phyloP scores from a whole-genome alignment of 371 early-diverging fungal species.

The Mortierella polycephala region DNA sequence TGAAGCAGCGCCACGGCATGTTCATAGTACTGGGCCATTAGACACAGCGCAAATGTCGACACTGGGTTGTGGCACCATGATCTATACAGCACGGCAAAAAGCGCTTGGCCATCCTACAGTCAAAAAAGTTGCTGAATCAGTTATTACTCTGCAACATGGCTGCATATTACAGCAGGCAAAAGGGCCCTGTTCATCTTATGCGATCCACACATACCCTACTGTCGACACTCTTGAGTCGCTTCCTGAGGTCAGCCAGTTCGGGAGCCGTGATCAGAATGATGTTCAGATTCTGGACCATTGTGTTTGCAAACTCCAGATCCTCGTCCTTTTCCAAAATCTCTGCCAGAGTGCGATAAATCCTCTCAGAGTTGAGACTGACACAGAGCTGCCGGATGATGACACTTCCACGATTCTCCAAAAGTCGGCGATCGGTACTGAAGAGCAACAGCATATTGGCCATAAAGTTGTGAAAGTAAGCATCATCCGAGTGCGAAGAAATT shows the following conservation, averaged over 20 bases:
- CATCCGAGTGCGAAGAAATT: constrained; percentile 84
- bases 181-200: no score
- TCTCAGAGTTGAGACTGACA: constrained; percentile 83
- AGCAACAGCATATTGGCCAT: constrained; percentile 83
- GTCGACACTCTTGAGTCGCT: constrained; percentile 76
- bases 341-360: constrained; percentile 85
- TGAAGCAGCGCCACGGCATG: constrained; percentile 81
- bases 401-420: constrained; percentile 86
- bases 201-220: constrained; percentile 55
- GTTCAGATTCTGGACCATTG: constrained; percentile 94
- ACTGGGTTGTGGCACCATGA: constrained; percentile 95
- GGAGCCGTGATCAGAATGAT: constrained; percentile 92
- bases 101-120: constrained; percentile 72
- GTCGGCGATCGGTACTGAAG: constrained; percentile 85
- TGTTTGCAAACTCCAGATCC: constrained; percentile 88
- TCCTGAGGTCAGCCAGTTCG: constrained; percentile 83
- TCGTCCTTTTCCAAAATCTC: constrained; percentile 85
- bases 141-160: no score
- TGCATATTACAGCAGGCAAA: no score
- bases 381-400: constrained; percentile 93
- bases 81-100: constrained; percentile 84
- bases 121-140: no score
- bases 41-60: constrained; percentile 86
- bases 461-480: constrained; percentile 81
- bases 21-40: constrained; percentile 91